Percentiles rank a stretch among this genome's conserved stretches.
These are phyloP conservation scores for Aspergillus wentii DNA, from an alignment of 495 filamentous ascomycete species.

Conservation along the genomic window DNA sequence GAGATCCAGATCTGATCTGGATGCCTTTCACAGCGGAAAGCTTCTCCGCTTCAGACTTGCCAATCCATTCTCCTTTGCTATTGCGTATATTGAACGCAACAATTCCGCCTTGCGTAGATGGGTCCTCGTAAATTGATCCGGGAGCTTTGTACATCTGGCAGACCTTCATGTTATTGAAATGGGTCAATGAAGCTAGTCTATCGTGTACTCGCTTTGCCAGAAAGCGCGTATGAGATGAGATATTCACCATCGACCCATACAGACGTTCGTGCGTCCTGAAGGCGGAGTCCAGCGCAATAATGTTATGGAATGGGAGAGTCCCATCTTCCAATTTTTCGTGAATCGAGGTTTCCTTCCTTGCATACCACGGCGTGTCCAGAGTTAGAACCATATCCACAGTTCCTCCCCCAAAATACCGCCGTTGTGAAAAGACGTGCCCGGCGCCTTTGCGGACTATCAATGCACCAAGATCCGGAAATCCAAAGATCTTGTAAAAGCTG, in stretches of 20 bases:
- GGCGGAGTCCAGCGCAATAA: slow-evolving; percentile 72
- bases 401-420: slow-evolving; percentile 89
- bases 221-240: slow-evolving; percentile 70
- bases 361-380: slow-evolving; percentile 54
- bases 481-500: slow-evolving; percentile 97
- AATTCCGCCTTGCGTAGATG: slow-evolving; percentile 64
- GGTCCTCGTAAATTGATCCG: slow-evolving; percentile 32
- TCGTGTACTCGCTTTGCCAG: slow-evolving; percentile 56
- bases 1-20: slow-evolving; percentile 76
- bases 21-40: slow-evolving; percentile 72
- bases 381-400: slow-evolving; percentile 77
- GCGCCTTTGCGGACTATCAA: slow-evolving; percentile 74
- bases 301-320: slow-evolving; percentile 82
- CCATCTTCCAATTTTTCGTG: slow-evolving; percentile 87
- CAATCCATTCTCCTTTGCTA: slow-evolving; percentile 64
- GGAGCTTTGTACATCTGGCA: slow-evolving; percentile 61
- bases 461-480: slow-evolving; percentile 87
- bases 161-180: slow-evolving; percentile 62
- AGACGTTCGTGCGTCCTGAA: slow-evolving; percentile 63
- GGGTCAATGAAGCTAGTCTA: slow-evolving; percentile 53
- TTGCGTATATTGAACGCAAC: slow-evolving; percentile 79
- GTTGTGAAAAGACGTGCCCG: slow-evolving; percentile 53
- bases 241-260: slow-evolving; percentile 62
- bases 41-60: slow-evolving; percentile 79
- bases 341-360: slow-evolving; percentile 61